Base-by-base conservation (phyloP, 2,329 filamentous ascomycete genomes). In the Pseudomassariella vexata region DNA sequence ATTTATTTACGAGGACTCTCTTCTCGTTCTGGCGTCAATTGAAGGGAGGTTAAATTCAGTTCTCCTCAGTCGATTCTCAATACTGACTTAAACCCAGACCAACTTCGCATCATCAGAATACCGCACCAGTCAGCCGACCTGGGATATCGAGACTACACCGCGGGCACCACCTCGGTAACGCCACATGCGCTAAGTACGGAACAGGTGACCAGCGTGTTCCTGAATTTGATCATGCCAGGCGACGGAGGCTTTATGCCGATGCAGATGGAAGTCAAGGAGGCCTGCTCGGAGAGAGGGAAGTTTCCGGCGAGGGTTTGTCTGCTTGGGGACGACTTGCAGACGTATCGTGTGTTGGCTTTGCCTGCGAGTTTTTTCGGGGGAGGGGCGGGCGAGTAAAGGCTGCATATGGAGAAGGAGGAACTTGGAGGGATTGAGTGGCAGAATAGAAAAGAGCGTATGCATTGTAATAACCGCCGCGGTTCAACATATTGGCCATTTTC, bases 1-100 rank as follows among this genome's bases (percentile, higher is more conserved):
- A 48, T 86, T 88, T 47, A 66, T 85, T 25, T 68, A 82, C 45
- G 74, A 82, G 34, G 56, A 66, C 9, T 66, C 61, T 0, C 52
- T 88, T 2, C 63, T 87, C 32, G 44, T 85, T 2, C 66, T 88
- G 2, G 73, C 70, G 56, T 48, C 52, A 25, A 43, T 32, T 16
- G 49, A 50, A 46, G 61, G 68, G 65, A 47, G 24, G 44, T 39
- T 12, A 17, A 9, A n/a, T 19, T 17, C 6, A 9, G 9, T 28
- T 21, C 12, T 34, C n/a, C 24, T 9, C n/a, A 3, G 17, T 8
- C 8, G n/a, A 24, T 19, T n/a, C 5, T 18, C 15, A 11, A 26
- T 17, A 27, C 16, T 23, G 15, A 39, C 20, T 5, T 9, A 19
- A 24, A 24, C 11, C 20, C 23, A 49, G 49, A 42, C 11, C 38